Evolutionary conservation across 164 flowering plant species (phyloP), one percentile per base, ranked within the genome.

Genomic region (Cinnamomum micranthum): DNA sequence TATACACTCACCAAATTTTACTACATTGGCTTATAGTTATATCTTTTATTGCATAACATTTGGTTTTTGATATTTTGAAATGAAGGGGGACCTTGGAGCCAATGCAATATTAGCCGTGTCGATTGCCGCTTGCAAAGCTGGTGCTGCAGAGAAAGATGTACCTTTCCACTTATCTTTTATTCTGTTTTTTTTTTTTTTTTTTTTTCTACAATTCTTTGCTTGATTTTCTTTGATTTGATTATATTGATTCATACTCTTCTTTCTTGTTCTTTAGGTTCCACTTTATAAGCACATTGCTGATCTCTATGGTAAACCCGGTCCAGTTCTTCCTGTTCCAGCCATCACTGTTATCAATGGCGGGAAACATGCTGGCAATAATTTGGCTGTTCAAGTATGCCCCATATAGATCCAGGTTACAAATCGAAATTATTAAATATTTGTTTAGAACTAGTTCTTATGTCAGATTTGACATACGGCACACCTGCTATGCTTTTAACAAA

Each of bases 41-140:
- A 17, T 13, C 17, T 55, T 3, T 55, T 55, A 19, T 14, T 17
- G 17, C 60, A 55, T 15, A 55, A 55, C 13, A 15, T 55, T 55
- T 55, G 60, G 3, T 55, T 20, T 6, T 20, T 28, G 15, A 69
- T 4, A n/a, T 41, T 55, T 35, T 27, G 20, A 11, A 6, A 19
- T 83, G 65, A 85, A 95, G 96, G 88, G 88, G 35, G 93, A 90
- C 73, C 90, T 91, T 82, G 93, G 96, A 72, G 93, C 88, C 77
- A 91, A 91, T 87, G 93, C 96, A 71, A 87, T 91, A 65, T 76
- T 91, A 68, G 96, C 96, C 19, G 93, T 90, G 31, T 96, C 99
- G 73, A 88, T 96, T 78, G 99, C 99, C 82, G 97, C 97, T 73
- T 96, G 99, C 88, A 96, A 87, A 85, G 99, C 99, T 76, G 98